These are phyloP conservation scores for Penicillium sp. DNA, from an alignment of 2,329 filamentous ascomycete species.

Conservation along the genomic window DNA sequence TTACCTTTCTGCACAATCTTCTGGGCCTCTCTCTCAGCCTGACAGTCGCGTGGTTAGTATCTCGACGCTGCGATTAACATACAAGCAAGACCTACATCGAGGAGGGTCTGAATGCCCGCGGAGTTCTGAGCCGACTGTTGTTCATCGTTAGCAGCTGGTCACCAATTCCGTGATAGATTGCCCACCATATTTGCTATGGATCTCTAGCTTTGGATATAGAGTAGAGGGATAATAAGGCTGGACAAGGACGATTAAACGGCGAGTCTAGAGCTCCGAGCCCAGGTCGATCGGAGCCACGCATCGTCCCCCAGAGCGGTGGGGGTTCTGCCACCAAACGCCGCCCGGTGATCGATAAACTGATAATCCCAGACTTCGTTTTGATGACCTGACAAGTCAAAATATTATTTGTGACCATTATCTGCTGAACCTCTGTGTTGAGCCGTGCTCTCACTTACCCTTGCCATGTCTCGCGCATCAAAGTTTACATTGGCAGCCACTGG, in stretches of 20 bases:
- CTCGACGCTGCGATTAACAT: not conserved
- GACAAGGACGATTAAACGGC: slow-evolving; percentile 15
- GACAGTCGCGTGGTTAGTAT: slow-evolving; percentile 12
- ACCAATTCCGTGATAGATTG: not conserved
- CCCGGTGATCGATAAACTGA: slow-evolving; percentile 19
- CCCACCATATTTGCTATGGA: slow-evolving; percentile 25
- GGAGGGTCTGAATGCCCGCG: slow-evolving; percentile 92
- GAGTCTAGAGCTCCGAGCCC: slow-evolving; percentile 23
- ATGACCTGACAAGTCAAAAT: not conserved
- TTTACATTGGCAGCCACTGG: slow-evolving; percentile 72
- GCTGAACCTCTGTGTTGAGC: not conserved
- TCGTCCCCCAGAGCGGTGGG: slow-evolving; percentile 28
- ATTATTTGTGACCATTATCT: not conserved
- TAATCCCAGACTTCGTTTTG: slow-evolving; percentile 17
- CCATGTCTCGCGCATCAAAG: slow-evolving; percentile 89
- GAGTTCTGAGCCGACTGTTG: slow-evolving; percentile 92
- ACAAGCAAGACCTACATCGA: slow-evolving; percentile 63
- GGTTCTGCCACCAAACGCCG: slow-evolving; percentile 30
- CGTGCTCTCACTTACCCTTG: not conserved
- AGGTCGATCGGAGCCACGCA: slow-evolving; percentile 25
- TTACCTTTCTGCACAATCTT: slow-evolving; percentile 97
- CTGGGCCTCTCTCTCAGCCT: slow-evolving; percentile 97
- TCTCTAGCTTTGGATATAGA: slow-evolving; percentile 8
- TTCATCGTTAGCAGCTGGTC: slow-evolving; percentile 5
- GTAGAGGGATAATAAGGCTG: slow-evolving; percentile 6